Base-by-base conservation (phyloP, 2,329 filamentous ascomycete genomes). In the Colletotrichum abscissum region DNA sequence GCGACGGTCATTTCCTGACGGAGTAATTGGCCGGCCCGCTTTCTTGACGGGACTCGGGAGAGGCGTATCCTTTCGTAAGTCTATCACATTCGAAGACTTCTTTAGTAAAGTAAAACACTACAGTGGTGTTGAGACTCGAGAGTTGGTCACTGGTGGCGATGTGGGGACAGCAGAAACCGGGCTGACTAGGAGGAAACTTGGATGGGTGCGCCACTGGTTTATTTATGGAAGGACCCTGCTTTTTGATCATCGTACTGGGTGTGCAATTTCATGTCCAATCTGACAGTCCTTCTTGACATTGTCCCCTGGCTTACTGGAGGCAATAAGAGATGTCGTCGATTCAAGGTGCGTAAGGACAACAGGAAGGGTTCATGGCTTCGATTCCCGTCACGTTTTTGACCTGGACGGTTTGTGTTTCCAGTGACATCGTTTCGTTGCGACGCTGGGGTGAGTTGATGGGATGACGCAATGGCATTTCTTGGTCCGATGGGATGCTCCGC, bases 171-270 rank as follows among this genome's bases (percentile, higher is more conserved):
- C 19, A 56, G 22, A n/a, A 52, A 22, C 22, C 28, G 28, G 24
- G 28, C 56, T 49, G 42, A 22, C 12, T 28, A 11, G 30, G 33
- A 24, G 68, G 56, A 56, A 70, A 70, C 22, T 33, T 42, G 30
- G 59, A 59, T 16, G 24, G 42, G 38, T 22, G 22, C 22, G 28
- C 56, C 12, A 60, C 55, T 62, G 42, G 6, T 65, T 66, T 73
- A 62, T 73, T 66, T 57, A 62, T 63, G 60, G 67, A 70, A 70
- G 60, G 67, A 60, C 71, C 69, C 67, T 73, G 70, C 60, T 62
- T 70, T 70, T 35, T 19, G 3, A 38, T 26, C 16, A n/a, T 49
- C 19, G 1, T 49, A 2, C 19, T 11, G 8, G 42, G 42, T 49
- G 42, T n/a, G 3, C 42, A n/a, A 49, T 49, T 49, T 49, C 42